A percentile compares a stretch with the other conserved stretches of the same genome.
These are phyloP conservation scores for Chalaropsis thielavioides DNA, from an alignment of 2,329 filamentous ascomycete species.

Conservation along the genomic window DNA sequence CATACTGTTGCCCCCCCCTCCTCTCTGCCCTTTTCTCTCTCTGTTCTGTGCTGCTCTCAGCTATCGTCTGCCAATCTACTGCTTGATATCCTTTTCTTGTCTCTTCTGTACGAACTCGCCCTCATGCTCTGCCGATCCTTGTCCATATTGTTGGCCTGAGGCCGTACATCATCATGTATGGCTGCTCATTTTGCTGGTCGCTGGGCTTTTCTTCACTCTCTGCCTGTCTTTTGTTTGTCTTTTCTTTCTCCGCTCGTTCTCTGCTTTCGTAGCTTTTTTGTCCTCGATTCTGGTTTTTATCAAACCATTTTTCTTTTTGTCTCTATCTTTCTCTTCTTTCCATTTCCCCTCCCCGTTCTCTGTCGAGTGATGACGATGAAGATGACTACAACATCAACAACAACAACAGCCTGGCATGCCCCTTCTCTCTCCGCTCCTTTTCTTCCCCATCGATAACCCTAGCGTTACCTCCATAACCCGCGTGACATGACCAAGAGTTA, in stretches of 20 bases:
- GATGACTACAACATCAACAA: not conserved
- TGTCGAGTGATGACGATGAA: not conserved
- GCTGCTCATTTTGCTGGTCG: no score
- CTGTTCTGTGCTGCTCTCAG: not conserved
- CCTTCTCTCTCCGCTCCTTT: not conserved
- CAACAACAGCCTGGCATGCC: not conserved
- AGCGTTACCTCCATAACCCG: not conserved
- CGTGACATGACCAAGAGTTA: not conserved
- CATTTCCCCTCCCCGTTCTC: constrained; percentile 1
- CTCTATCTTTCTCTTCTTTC: constrained; percentile 20
- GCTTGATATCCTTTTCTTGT: not conserved
- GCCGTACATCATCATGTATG: no score
- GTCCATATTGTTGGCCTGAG: no score
- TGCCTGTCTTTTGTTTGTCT: no score
- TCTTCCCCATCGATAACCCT: not conserved
- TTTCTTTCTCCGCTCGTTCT: no score
- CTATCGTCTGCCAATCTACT: not conserved
- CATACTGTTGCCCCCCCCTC: not conserved
- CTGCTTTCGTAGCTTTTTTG: no score
- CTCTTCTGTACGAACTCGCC: not conserved
- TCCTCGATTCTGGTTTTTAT: not conserved
- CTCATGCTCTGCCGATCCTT: not conserved
- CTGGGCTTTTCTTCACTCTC: no score
- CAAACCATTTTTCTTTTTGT: constrained; percentile 14
- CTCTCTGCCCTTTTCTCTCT: not conserved